These are phyloP conservation scores for Martensiomyces pterosporus DNA, from an alignment of 192 early-diverging fungal species.

Conservation along the genomic window DNA sequence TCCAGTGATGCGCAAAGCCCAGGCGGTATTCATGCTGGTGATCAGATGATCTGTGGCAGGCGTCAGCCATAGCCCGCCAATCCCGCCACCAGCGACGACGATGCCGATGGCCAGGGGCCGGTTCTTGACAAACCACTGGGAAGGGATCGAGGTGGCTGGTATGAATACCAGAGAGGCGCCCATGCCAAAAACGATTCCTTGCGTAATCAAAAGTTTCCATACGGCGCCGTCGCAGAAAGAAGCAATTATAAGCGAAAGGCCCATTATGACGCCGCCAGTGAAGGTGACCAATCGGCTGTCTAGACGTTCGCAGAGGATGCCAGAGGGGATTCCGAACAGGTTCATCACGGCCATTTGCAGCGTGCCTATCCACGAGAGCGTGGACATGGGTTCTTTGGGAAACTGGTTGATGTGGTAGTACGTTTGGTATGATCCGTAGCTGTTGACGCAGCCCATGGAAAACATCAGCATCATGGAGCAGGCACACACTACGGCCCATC, in stretches of 20 bases:
- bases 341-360: constrained; percentile 51
- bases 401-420: constrained; percentile 36
- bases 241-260: constrained; percentile 44
- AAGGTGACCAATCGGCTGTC: constrained; percentile 50
- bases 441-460: constrained; percentile 54
- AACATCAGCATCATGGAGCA: constrained; percentile 52
- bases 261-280: constrained; percentile 52
- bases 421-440: constrained; percentile 53
- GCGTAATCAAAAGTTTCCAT: constrained; percentile 60
- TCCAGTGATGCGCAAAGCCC: constrained; percentile 53
- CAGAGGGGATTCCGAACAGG: constrained; percentile 41
- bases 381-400: constrained; percentile 35
- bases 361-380: constrained; percentile 54
- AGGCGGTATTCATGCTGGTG: constrained; percentile 40
- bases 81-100: constrained; percentile 51
- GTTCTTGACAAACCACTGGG: constrained; percentile 53
- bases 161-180: constrained; percentile 51
- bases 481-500: constrained; percentile 52
- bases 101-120: constrained; percentile 53
- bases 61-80: constrained; percentile 53
- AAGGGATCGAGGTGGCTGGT: constrained; percentile 50
- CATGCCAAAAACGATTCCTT: constrained; percentile 52
- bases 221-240: constrained; percentile 53
- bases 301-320: constrained; percentile 51
- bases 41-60: constrained; percentile 50